Evolutionary conservation across 1,284 basidiomycete species (phyloP).

Genomic region (Ustilago bromivora): DNA sequence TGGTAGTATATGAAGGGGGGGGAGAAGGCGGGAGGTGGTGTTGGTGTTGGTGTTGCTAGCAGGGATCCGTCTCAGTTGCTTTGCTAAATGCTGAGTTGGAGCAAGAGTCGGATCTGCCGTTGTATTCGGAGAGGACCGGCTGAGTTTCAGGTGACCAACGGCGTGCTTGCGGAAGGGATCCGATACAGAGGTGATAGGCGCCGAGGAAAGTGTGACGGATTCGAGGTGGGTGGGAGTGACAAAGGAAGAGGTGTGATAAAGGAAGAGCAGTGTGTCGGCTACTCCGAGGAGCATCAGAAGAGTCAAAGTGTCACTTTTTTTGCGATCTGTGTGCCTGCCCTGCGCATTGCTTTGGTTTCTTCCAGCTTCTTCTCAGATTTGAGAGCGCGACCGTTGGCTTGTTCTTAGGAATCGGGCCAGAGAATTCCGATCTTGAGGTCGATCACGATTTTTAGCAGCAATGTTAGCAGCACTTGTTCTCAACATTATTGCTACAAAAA

Average conservation of each 20-base stretch:
- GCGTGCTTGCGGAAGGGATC: slow-evolving; percentile 6
- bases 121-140: slow-evolving; percentile 7
- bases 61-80: neutral
- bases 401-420: slow-evolving; percentile 1
- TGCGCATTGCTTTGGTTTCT: slow-evolving; percentile 30
- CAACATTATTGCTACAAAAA: neutral
- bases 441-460: slow-evolving; percentile 8
- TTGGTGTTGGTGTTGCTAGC: neutral
- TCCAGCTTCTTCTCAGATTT: slow-evolving; percentile 42
- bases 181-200: slow-evolving; percentile 4
- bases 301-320: slow-evolving; percentile 33
- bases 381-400: neutral
- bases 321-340: neutral
- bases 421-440: neutral
- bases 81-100: neutral
- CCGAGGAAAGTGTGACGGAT: neutral
- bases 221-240: slow-evolving; percentile 4
- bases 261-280: neutral
- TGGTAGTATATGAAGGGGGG: neutral
- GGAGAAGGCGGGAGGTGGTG: neutral
- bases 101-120: neutral
- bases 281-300: neutral
- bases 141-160: slow-evolving; percentile 3
- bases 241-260: slow-evolving; percentile 11
- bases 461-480: neutral